These are phyloP conservation scores for Fusarium falciforme DNA, from an alignment of 2,329 filamentous ascomycete genomes.

Conservation along the genomic window DNA sequence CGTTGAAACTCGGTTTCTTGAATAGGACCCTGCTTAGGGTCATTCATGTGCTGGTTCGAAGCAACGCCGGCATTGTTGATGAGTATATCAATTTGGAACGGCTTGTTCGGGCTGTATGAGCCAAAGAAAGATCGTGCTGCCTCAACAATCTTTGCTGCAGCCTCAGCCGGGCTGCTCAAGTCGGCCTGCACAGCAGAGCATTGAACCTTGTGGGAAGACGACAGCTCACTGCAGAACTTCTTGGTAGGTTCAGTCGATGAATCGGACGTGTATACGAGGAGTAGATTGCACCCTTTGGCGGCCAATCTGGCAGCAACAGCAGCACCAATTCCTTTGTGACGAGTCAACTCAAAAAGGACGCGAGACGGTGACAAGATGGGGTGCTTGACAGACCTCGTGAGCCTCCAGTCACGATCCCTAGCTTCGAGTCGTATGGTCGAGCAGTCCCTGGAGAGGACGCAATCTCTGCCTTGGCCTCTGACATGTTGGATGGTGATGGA, in stretches of 20 bases:
- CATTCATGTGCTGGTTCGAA: conserved; percentile 72
- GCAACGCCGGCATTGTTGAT: conserved; percentile 87
- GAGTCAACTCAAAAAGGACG: conserved; percentile 14
- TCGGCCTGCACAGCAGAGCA: conserved; percentile 46
- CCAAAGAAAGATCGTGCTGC: conserved; percentile 44
- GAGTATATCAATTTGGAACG: conserved; percentile 76
- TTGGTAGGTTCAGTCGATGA: conserved; percentile 61
- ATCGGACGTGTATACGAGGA: conserved; percentile 70
- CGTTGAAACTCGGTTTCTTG: conserved; percentile 73
- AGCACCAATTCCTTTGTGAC: conserved; percentile 66
- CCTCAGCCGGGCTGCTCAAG: conserved; percentile 41
- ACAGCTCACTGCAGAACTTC: conserved; percentile 60
- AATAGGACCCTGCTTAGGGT: conserved; percentile 63
- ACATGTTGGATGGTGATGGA: conserved; percentile 29
- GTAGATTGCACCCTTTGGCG: conserved; percentile 68
- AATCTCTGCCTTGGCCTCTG: conserved; percentile 34
- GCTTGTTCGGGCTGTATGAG: conserved; percentile 32
- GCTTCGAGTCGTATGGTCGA: conserved; percentile 48
- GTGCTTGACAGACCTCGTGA: conserved; percentile 45
- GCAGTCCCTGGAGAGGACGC: conserved; percentile 7
- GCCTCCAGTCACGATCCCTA: conserved; percentile 50
- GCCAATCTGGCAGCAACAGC: conserved; percentile 69
- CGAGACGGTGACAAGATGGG: background rate
- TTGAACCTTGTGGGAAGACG: conserved; percentile 54
- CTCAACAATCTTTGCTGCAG: conserved; percentile 44